phyloP scores from a whole-genome alignment of 169 alveolate species.

The Theileria luwenshuni region DNA sequence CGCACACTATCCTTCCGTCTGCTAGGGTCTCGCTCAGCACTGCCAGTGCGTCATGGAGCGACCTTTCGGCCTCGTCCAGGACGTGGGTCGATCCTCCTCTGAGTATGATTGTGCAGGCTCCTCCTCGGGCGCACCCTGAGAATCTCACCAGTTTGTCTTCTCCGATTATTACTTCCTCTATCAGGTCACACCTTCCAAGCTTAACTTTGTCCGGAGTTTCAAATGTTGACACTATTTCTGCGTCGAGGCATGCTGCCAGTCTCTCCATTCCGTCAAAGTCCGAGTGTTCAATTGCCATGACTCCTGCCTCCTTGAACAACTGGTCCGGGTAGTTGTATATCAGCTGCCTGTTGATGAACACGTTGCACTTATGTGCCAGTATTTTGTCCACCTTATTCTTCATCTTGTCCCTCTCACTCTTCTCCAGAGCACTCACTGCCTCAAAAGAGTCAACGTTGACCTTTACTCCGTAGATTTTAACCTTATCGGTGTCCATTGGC shows the following conservation, averaged over 20 bases:
- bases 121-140: constrained; percentile 93
- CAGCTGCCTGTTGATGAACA: constrained; percentile 97
- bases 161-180: constrained; percentile 97
- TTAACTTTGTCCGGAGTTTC: constrained; percentile 92
- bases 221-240: constrained; percentile 97
- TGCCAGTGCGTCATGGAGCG: constrained; percentile 99
- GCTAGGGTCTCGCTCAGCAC: constrained; percentile 93
- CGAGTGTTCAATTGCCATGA: constrained; percentile 99
- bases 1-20: constrained; percentile 92
- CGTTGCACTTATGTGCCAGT: constrained; percentile 94
- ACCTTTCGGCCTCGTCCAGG: constrained; percentile 98
- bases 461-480: constrained; percentile 98
- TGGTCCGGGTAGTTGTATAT: constrained; percentile 99
- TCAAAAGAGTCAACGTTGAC: constrained; percentile 96
- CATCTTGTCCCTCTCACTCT: constrained; percentile 97
- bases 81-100: constrained; percentile 99
- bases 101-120: constrained; percentile 95
- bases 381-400: constrained; percentile 96
- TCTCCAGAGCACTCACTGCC: constrained; percentile 97
- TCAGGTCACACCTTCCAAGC: constrained; percentile 93
- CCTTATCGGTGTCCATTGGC: constrained; percentile 99
- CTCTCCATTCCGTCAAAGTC: constrained; percentile 99
- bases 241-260: constrained; percentile 97
- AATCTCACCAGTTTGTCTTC: constrained; percentile 97
- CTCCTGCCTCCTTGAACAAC: constrained; percentile 92